Conservation (phyloP, 164 flowering plant species). For the Chimonanthus salicifolius region DNA sequence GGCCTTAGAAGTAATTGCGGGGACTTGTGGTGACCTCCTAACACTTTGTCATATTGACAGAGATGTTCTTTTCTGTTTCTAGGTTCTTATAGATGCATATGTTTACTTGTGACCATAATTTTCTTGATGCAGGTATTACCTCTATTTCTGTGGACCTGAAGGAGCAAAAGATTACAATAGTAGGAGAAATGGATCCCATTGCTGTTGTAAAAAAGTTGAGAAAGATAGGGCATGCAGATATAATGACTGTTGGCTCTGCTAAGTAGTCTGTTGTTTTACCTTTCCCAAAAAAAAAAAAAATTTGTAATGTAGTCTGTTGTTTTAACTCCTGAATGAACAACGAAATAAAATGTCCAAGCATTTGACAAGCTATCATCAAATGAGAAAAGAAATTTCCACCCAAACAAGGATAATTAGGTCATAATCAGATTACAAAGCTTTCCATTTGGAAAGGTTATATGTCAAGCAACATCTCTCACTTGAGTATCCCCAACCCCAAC, state of each 20-base stretch:
- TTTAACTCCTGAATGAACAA: too few relatives aligned
- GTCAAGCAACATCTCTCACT: too few relatives aligned
- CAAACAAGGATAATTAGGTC: too few relatives aligned
- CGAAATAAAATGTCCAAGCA: too few relatives aligned
- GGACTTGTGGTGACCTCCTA: neutral
- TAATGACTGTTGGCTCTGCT: neutral
- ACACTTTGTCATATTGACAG: neutral
- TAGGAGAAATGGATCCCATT: slow-evolving; percentile 11
- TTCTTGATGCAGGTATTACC: slow-evolving; percentile 5
- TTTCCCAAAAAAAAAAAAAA: neutral
- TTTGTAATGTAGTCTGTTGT: neutral
- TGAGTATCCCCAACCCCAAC: too few relatives aligned
- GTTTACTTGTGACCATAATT: neutral
- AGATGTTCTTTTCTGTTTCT: neutral
- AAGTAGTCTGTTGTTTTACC: neutral
- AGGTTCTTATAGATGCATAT: neutral
- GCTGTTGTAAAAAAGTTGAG: neutral
- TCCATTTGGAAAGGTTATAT: too few relatives aligned
- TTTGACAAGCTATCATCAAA: too few relatives aligned
- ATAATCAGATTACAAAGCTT: too few relatives aligned
- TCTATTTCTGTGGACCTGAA: slow-evolving; percentile 5
- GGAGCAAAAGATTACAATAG: slow-evolving; percentile 7
- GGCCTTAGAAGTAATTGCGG: neutral
- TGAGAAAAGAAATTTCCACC: too few relatives aligned
- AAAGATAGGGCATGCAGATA: neutral